Conservation (phyloP, 768 basidiomycete species). For the Trametes coccinea region DNA sequence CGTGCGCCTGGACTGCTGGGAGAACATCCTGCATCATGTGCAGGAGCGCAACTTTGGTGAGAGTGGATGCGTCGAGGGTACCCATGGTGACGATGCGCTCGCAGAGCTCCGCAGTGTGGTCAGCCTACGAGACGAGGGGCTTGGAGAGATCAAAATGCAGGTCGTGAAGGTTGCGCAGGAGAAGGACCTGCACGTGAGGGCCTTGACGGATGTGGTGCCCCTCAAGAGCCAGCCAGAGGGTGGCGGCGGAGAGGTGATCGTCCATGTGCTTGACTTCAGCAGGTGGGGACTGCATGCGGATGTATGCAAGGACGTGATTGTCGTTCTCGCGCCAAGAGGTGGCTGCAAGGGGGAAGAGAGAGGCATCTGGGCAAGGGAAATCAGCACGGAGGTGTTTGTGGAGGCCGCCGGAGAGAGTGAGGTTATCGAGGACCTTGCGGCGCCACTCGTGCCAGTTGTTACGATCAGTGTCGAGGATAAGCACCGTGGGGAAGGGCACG, state of each 20-base stretch:
- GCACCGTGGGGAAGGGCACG: neutral
- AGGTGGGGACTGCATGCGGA: neutral
- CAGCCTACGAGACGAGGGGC: neutral
- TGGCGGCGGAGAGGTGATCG: neutral
- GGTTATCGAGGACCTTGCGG: neutral
- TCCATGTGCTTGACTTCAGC: neutral
- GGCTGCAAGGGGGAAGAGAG: no score
- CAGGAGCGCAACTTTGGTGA: neutral
- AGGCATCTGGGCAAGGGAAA: no score
- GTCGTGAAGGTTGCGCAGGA: neutral
- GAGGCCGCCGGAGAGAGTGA: neutral
- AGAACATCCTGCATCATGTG: neutral
- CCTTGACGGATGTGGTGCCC: neutral
- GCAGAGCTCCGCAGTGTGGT: neutral
- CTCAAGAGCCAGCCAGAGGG: neutral
- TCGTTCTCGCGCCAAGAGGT: no score
- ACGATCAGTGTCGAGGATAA: neutral
- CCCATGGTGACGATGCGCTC: neutral
- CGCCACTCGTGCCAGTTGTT: neutral
- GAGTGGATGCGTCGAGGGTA: neutral
- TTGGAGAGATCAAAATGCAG: neutral
- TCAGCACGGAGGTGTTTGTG: no score
- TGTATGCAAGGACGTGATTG: no score
- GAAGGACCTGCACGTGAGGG: neutral
- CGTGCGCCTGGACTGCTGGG: neutral